Evolutionary conservation across 2,329 filamentous ascomycete genomes (phyloP).

Genomic region (Botryotinia calthae): DNA sequence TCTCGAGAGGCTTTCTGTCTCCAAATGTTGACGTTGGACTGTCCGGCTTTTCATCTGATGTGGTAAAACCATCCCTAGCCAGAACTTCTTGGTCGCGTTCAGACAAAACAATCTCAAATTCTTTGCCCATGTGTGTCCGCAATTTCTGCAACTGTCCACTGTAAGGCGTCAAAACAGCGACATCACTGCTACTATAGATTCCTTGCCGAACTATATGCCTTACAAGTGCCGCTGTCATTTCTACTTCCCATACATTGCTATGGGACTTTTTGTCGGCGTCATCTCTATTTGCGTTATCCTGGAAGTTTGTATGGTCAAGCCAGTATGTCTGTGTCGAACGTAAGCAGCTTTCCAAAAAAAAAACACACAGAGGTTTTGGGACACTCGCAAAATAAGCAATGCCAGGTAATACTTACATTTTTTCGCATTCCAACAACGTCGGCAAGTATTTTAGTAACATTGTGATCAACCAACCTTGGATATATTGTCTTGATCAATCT

Average conservation of each 20-base stretch:
- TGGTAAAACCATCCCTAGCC: slow-evolving; percentile 26
- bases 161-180: slow-evolving; percentile 70
- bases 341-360: not conserved
- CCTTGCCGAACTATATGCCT: slow-evolving; percentile 66
- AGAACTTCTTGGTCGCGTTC: slow-evolving; percentile 37
- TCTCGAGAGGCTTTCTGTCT: slow-evolving; percentile 21
- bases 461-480: slow-evolving; percentile 31
- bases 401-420: slow-evolving; percentile 16
- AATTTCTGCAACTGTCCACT: slow-evolving; percentile 51
- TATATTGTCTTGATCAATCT: slow-evolving; percentile 32
- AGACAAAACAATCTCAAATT: slow-evolving; percentile 38
- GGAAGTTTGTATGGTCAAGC: slow-evolving; percentile 31
- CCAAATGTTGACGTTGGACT: not conserved
- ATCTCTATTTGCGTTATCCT: slow-evolving; percentile 26
- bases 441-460: slow-evolving; percentile 24
- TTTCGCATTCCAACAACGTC: slow-evolving; percentile 34
- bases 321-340: slow-evolving; percentile 27
- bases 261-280: slow-evolving; percentile 19
- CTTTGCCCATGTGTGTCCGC: slow-evolving; percentile 27
- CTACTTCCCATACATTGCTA: slow-evolving; percentile 57
- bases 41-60: slow-evolving; percentile 1
- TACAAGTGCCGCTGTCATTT: slow-evolving; percentile 62
- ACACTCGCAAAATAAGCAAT: not conserved
- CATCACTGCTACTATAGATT: slow-evolving; percentile 55
- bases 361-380: not conserved